These are phyloP conservation scores for Pogostemon cablin DNA, from an alignment of 257 asterid species.

Conservation along the genomic window DNA sequence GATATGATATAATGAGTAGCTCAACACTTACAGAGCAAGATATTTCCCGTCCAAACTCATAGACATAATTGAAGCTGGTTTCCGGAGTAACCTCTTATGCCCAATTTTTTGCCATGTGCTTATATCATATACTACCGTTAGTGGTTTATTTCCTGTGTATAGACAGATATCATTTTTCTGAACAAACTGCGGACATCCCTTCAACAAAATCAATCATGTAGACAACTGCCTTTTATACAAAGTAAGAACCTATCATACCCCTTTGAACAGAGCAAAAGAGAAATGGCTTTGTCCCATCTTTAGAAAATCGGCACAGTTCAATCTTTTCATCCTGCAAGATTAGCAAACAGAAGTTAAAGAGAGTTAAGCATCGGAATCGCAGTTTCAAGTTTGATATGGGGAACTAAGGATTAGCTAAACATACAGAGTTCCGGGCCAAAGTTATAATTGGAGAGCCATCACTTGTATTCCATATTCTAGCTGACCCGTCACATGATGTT, in stretches of 20 bases:
- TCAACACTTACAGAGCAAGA: slow-evolving; percentile 78
- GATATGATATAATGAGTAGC: neutral
- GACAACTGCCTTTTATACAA: slow-evolving; percentile 17
- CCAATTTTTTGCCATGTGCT: slow-evolving; percentile 90
- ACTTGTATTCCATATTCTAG: slow-evolving; percentile 87
- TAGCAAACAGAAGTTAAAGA: slow-evolving; percentile 27
- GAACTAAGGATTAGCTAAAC: slow-evolving; percentile 33
- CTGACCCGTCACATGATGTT: slow-evolving; percentile 93
- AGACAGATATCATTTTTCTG: slow-evolving; percentile 28
- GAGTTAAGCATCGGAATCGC: slow-evolving; percentile 31
- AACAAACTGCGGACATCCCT: slow-evolving; percentile 26
- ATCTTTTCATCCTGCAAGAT: slow-evolving; percentile 80
- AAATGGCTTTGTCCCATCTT: slow-evolving; percentile 96
- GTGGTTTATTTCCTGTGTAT: slow-evolving; percentile 69
- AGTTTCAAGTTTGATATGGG: neutral
- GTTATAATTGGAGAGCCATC: slow-evolving; percentile 84
- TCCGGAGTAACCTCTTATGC: slow-evolving; percentile 71
- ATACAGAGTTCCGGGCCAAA: slow-evolving; percentile 74
- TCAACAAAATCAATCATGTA: slow-evolving; percentile 20
- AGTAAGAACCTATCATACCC: slow-evolving; percentile 46
- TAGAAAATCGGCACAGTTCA: slow-evolving; percentile 90
- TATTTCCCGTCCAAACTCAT: slow-evolving; percentile 92
- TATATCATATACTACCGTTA: slow-evolving; percentile 88
- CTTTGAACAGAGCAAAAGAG: slow-evolving; percentile 77
- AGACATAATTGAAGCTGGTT: slow-evolving; percentile 83